Conservation (phyloP, 495 filamentous ascomycete species). For the Pyrenopolyporus hunteri region DNA sequence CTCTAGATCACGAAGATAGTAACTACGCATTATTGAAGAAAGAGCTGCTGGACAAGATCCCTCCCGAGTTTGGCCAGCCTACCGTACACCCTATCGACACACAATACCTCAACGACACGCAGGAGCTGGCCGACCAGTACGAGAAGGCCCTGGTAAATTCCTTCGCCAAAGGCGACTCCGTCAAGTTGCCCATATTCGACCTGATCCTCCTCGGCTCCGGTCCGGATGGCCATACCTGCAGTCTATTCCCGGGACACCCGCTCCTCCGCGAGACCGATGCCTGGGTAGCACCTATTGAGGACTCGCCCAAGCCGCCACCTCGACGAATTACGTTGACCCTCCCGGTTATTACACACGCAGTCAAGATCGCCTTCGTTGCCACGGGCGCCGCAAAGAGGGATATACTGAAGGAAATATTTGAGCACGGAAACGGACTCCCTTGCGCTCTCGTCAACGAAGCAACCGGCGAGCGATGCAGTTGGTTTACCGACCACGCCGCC, state of each 20-base stretch:
- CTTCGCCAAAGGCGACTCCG: conserved; percentile 83
- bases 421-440: conserved; percentile 77
- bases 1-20: conserved; percentile 88
- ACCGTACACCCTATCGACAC: conserved; percentile 79
- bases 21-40: conserved; percentile 89
- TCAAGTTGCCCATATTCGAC: conserved; percentile 93
- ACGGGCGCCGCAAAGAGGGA: conserved; percentile 89
- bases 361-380: conserved; percentile 87
- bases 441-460: conserved; percentile 85
- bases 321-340: conserved; percentile 90
- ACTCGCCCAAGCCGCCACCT: conserved; percentile 93
- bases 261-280: conserved; percentile 86
- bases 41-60: conserved; percentile 87
- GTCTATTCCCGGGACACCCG: conserved; percentile 87
- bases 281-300: conserved; percentile 88
- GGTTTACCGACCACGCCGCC: conserved; percentile 89
- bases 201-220: conserved; percentile 90
- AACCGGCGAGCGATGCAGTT: conserved; percentile 83
- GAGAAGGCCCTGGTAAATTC: conserved; percentile 83
- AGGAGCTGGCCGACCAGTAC: conserved; percentile 93
- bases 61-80: conserved; percentile 66
- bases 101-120: conserved; percentile 74
- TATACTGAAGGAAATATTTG: conserved; percentile 89
- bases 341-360: conserved; percentile 82
- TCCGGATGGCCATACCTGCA: conserved; percentile 97